Percentiles rank a stretch among this genome's conserved stretches.
phyloP scores from a whole-genome alignment of 163 green algal genomes.

The Scenedesmus sp. region DNA sequence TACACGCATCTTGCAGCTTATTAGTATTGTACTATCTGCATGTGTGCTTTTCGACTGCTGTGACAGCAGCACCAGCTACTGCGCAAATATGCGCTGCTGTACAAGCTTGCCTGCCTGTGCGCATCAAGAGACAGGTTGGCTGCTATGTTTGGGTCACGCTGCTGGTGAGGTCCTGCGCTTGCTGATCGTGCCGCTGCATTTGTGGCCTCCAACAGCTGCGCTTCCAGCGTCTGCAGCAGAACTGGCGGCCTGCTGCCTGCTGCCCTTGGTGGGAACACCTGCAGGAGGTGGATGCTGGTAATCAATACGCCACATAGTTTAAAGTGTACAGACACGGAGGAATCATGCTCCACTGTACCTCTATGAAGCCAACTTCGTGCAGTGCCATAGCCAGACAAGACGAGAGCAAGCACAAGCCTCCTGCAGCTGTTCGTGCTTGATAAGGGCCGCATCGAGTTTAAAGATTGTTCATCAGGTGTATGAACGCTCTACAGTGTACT shows the following conservation, averaged over 20 bases:
- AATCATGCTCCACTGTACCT: background rate
- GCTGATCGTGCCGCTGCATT: constrained; percentile 34
- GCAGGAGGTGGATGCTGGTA: background rate
- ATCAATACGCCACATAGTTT: background rate
- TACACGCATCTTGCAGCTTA: too few species aligned
- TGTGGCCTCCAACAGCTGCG: constrained; percentile 25
- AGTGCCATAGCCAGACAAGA: background rate
- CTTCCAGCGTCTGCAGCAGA: constrained; percentile 37
- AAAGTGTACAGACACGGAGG: background rate
- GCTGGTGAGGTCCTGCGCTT: constrained; percentile 33
- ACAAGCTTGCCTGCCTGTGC: constrained; percentile 27
- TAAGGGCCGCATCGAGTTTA: background rate
- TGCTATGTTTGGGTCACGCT: constrained; percentile 27
- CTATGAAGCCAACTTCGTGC: constrained; percentile 41
- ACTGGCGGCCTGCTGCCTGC: constrained; percentile 29
- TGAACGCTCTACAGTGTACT: background rate
- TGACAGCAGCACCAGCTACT: background rate
- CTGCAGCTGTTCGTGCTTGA: background rate
- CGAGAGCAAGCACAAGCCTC: background rate
- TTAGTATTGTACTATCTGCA: too few species aligned
- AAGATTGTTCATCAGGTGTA: background rate
- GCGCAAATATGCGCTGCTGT: background rate
- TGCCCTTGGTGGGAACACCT: constrained; percentile 46
- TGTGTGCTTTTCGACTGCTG: too few species aligned
- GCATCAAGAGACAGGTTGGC: constrained; percentile 35